A percentile compares a stretch with the other conserved stretches of the same genome.
These are phyloP conservation scores for Wickerhamomyces sp. DNA, from an alignment of 1,139 yeast genomes.

Conservation along the genomic window DNA sequence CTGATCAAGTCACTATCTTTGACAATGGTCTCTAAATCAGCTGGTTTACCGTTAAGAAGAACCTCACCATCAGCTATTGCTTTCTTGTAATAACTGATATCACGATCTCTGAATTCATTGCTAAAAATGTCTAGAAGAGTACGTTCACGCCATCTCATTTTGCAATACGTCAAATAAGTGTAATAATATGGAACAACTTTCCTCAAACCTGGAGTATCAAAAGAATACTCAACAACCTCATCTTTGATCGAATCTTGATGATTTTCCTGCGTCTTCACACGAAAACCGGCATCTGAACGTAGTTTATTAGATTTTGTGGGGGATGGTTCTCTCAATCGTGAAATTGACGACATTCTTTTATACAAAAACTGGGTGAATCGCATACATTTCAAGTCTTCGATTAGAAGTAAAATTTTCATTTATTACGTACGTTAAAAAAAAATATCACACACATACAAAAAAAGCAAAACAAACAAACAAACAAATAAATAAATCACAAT, in stretches of 20 bases:
- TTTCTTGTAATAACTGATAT: conserved; percentile 59
- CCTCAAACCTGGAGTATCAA: conserved; percentile 56
- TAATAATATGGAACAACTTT: conserved; percentile 81
- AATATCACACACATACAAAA: background rate
- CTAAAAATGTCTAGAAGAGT: conserved; percentile 74
- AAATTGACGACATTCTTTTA: conserved; percentile 1
- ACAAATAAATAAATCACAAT: background rate
- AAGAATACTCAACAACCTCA: conserved; percentile 26
- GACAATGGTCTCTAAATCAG: conserved; percentile 61
- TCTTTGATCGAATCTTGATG: conserved; percentile 28
- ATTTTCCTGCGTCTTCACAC: conserved; percentile 22
- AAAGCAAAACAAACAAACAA: background rate
- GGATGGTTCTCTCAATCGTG: conserved; percentile 9
- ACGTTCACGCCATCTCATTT: conserved; percentile 85
- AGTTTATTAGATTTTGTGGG: conserved; percentile 11
- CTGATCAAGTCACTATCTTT: conserved; percentile 81
- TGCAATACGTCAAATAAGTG: conserved; percentile 88
- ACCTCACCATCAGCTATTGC: conserved; percentile 76
- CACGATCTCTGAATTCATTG: conserved; percentile 80
- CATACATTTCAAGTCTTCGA: too few species aligned
- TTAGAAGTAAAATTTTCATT: too few species aligned
- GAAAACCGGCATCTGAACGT: conserved; percentile 18
- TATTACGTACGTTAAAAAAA: too few species aligned
- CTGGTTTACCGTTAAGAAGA: conserved; percentile 59
- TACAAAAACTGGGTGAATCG: background rate